Conservation (phyloP, 495 filamentous ascomycete genomes). For the Aspergillus ellipticus region DNA sequence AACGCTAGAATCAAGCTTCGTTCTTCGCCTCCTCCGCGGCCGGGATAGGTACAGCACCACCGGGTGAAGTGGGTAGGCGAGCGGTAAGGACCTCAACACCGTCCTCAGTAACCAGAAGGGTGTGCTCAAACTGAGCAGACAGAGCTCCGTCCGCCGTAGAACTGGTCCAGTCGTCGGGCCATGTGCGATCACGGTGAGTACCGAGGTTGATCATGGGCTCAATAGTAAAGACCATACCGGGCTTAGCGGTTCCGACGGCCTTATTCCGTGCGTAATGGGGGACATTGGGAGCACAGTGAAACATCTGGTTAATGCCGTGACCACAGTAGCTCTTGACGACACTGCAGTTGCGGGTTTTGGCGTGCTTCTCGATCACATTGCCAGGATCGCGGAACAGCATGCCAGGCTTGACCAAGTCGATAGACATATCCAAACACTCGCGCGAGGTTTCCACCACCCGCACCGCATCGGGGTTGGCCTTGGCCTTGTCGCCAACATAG, state of each 20-base stretch:
- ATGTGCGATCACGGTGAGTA: constrained; percentile 75
- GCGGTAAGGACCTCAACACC: constrained; percentile 94
- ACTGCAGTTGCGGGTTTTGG: constrained; percentile 72
- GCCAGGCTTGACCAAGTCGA: constrained; percentile 81
- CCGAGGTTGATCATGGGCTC: constrained; percentile 89
- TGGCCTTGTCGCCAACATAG: constrained; percentile 76
- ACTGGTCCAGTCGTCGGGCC: constrained; percentile 91
- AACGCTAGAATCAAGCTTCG: constrained; percentile 2
- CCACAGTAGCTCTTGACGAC: constrained; percentile 89
- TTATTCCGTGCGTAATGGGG: constrained; percentile 91
- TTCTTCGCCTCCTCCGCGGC: constrained; percentile 7
- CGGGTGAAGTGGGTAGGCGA: constrained; percentile 73
- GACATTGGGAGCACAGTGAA: constrained; percentile 80
- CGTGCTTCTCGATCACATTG: constrained; percentile 79
- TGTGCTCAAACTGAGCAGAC: constrained; percentile 94
- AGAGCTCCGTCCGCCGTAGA: constrained; percentile 75
- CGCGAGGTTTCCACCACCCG: constrained; percentile 81
- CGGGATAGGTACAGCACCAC: constrained; percentile 74
- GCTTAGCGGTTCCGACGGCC: constrained; percentile 79
- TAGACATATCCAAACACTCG: constrained; percentile 78
- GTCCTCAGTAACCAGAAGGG: constrained; percentile 85
- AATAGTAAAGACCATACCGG: constrained; percentile 90
- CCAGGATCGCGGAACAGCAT: constrained; percentile 82
- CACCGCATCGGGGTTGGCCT: constrained; percentile 70
- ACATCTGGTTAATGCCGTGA: constrained; percentile 80